Conservation (phyloP, 805 yeast species). For the Metschnikowia similis region DNA sequence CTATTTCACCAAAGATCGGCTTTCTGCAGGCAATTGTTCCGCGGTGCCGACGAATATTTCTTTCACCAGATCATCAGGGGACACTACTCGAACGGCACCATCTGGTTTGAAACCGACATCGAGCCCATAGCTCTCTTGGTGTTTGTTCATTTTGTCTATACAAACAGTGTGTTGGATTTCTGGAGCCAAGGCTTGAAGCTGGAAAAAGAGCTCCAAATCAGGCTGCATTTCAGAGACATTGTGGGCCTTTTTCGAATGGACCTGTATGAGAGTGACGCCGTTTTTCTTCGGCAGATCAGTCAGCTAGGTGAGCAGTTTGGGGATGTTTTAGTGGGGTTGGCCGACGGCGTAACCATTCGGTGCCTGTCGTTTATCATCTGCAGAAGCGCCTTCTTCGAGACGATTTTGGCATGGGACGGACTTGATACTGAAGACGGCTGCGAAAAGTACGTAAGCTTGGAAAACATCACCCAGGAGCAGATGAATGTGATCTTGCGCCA, state of each 20-base stretch:
- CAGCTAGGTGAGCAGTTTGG: slow-evolving; percentile 15
- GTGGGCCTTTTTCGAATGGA: slow-evolving; percentile 17
- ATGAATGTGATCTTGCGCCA: slow-evolving; percentile 50
- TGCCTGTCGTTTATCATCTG: slow-evolving; percentile 51
- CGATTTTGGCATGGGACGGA: slow-evolving; percentile 54
- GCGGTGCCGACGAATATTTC: slow-evolving; percentile 20
- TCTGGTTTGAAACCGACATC: slow-evolving; percentile 21
- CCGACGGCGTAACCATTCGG: slow-evolving; percentile 43
- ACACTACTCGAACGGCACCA: slow-evolving; percentile 14
- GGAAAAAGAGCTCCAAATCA: slow-evolving; percentile 24
- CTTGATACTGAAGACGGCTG: slow-evolving; percentile 5
- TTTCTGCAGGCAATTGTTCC: slow-evolving; percentile 21
- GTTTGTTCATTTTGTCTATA: slow-evolving; percentile 45
- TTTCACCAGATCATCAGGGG: slow-evolving; percentile 25
- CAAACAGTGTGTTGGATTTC: slow-evolving; percentile 40
- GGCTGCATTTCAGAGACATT: slow-evolving; percentile 25
- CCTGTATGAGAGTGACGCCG: slow-evolving; percentile 9
- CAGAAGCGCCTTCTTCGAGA: slow-evolving; percentile 62
- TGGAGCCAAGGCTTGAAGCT: slow-evolving; percentile 40
- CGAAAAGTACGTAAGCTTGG: slow-evolving; percentile 36
- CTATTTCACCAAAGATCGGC: slow-evolving; percentile 31
- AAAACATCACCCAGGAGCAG: slow-evolving; percentile 36
- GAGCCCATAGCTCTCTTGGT: slow-evolving; percentile 38
- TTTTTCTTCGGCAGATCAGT: slow-evolving; percentile 7
- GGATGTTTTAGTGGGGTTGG: slow-evolving; percentile 46